Base-by-base conservation (phyloP, 495 filamentous ascomycete species). In the Penicillium robsamsonii region DNA sequence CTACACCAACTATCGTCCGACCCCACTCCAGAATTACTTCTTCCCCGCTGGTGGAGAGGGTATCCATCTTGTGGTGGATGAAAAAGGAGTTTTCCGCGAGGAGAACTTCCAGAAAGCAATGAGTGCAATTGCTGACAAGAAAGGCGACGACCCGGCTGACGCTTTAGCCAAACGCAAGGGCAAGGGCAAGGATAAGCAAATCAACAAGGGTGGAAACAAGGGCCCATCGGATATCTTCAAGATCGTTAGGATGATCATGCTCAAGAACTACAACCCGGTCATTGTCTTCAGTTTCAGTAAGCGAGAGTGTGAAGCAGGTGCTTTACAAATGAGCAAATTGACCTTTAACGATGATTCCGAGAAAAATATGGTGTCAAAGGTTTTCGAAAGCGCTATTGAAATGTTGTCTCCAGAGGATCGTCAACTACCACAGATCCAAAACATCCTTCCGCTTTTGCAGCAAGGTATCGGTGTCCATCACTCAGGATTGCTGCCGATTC, bases 261-360 rank as follows among this genome's bases (percentile, higher is more conserved):
- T 90, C 68, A 94, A 91, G 73, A 92, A 87, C 61, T 91, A 91
- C 70, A 96, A 97, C 63, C 94, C 94, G 1, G 95, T 97, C 62
- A 98, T 98, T 64, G 92, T 98, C 40, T 98, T 98, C 82, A 96
- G 90, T 69, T 98, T 98, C 79, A 96, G 91, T 79, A 98, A 98
- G 78, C 83, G 94, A 48, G 91, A 96, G 56, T 96, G 92, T 68
- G 94, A 98, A 73, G 79, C 81, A 45, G 82, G 89, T 65, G 94
- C 94, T 18, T 74, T 98, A 41, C 80, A 90, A 60, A 90, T 96
- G 76, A 92, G 85, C 55, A 79, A 81, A 50, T 78, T 96, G 66
- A 84, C 91, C n/a, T 98, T 97, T 81, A 98, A 98, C 75, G 89
- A 95, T 56, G 89, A 93, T n/a, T 88, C 89, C 0, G 95, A 98